Percentiles rank a stretch among this genome's conserved stretches.
phyloP scores from a whole-genome alignment of 805 yeast species.

The Torulaspora delbrueckii region DNA sequence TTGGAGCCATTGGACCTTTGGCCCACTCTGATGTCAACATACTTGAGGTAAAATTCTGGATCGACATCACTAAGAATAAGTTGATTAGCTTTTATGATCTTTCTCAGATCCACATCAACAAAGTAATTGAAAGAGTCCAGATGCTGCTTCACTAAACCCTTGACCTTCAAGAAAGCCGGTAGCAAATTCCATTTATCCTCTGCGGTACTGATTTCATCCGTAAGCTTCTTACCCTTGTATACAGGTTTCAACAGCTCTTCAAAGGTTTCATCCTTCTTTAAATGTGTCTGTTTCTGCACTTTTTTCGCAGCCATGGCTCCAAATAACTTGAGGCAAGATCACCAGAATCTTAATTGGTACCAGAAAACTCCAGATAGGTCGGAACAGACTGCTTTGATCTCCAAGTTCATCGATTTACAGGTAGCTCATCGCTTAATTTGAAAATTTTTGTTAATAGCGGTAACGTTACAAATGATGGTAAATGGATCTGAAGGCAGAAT shows the following conservation, averaged over 20 bases:
- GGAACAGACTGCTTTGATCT: neutral
- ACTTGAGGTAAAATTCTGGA: slow-evolving; percentile 92
- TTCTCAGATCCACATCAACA: slow-evolving; percentile 87
- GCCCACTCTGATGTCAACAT: slow-evolving; percentile 90
- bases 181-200: slow-evolving; percentile 95
- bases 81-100: slow-evolving; percentile 88
- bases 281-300: slow-evolving; percentile 6
- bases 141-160: slow-evolving; percentile 95
- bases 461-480: slow-evolving; percentile 1
- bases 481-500: neutral
- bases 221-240: slow-evolving; percentile 78
- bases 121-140: slow-evolving; percentile 96
- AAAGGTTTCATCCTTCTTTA: slow-evolving; percentile 53
- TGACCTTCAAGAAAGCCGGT: slow-evolving; percentile 93
- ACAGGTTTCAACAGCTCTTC: slow-evolving; percentile 72
- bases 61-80: slow-evolving; percentile 88
- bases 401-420: slow-evolving; percentile 1
- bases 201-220: slow-evolving; percentile 86
- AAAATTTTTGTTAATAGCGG: slow-evolving; percentile 1
- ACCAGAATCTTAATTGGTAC: neutral
- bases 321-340: neutral
- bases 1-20: slow-evolving; percentile 56
- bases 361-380: neutral
- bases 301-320: slow-evolving; percentile 9
- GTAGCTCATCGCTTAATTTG: slow-evolving; percentile 4